Base-by-base conservation (phyloP, 1,284 basidiomycete species). In the Apiotrichum akiyoshidainum region DNA sequence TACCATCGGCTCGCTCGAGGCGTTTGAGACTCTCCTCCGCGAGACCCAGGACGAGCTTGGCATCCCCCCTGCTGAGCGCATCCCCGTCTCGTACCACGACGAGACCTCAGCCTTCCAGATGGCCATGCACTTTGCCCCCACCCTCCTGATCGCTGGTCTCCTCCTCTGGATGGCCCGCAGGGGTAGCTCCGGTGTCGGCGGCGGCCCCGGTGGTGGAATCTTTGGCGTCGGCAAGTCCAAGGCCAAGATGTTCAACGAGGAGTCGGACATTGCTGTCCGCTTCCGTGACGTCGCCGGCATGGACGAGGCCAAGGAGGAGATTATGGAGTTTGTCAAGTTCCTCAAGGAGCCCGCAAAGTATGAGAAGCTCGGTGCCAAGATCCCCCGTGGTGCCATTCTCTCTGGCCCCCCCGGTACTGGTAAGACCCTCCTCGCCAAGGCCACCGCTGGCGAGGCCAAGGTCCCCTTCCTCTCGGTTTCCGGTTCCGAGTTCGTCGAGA, bases 241-340 rank as follows among this genome's bases (percentile, higher is more conserved):
- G 64, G 95, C 96, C 22, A 93, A 88, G 80, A 83, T 97, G 77
- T 99, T 97, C 81, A 98, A 98, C 82, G 91, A 96, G 81, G 95
- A 99, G 73, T 92, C 89, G 44, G 90, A 95, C 59, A 88, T 99
- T 71, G 90, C 87, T 74, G 87, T 90, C 68, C 91, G 90, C 74
- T 99, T 99, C 81, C 87, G 86, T 79, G 92, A 99, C 75, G 92
- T 99, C 22, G 95, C 95, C 33, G 95, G 95, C 47, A 98, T 98
- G 94, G 95, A 99, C 80, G 95, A 99, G 80, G 95, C 94, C 55
- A 99, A 99, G 82, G 90, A 95, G 81, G 95, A 99, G 81, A 96
- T 99, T 69, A 97, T 98, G 92, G 95, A 99, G 78, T 99, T 99
- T 73, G 96, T 99, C 76, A 95, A 94, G 71, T 99, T 99, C 82